Evolutionary conservation across 306 rosid species (phyloP).

Genomic region (Prinsepia uniflora): DNA sequence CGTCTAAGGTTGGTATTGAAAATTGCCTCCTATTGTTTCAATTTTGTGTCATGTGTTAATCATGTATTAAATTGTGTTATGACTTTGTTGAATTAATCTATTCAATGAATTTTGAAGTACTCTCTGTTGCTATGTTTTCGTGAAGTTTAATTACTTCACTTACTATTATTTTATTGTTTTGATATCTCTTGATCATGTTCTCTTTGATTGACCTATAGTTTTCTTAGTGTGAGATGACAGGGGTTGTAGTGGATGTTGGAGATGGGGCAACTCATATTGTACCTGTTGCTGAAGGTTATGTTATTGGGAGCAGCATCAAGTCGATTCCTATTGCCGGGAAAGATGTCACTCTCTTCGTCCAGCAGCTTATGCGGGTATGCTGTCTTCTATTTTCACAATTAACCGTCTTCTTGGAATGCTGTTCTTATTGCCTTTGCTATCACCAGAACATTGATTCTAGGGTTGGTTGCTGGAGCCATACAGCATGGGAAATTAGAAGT

Average conservation of each 20-base stretch:
- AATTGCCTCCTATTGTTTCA: background rate
- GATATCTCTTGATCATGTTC: slow-evolving; percentile 10
- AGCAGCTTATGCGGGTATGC: slow-evolving; percentile 95
- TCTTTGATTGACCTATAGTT: slow-evolving; percentile 46
- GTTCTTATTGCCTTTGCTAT: background rate
- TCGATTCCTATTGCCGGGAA: slow-evolving; percentile 90
- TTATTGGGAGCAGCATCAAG: slow-evolving; percentile 96
- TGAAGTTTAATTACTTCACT: background rate
- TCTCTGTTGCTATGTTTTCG: background rate
- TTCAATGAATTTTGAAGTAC: slow-evolving; percentile 12
- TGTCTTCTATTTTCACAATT: slow-evolving; percentile 12
- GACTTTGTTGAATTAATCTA: background rate
- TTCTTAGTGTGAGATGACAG: slow-evolving; percentile 99
- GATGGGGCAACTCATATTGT: slow-evolving; percentile 95
- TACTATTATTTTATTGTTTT: background rate
- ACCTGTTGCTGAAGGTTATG: slow-evolving; percentile 99
- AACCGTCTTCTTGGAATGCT: slow-evolving; percentile 1
- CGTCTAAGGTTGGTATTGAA: slow-evolving; percentile 76
- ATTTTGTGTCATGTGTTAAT: background rate
- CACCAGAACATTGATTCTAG: background rate
- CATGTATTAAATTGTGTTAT: background rate
- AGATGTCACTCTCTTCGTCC: slow-evolving; percentile 88
- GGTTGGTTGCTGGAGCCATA: background rate
- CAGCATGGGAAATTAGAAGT: background rate
- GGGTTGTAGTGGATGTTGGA: slow-evolving; percentile 96